Evolutionary conservation across 2,329 filamentous ascomycete species (phyloP).

Genomic region (Botrytis byssoidea): DNA sequence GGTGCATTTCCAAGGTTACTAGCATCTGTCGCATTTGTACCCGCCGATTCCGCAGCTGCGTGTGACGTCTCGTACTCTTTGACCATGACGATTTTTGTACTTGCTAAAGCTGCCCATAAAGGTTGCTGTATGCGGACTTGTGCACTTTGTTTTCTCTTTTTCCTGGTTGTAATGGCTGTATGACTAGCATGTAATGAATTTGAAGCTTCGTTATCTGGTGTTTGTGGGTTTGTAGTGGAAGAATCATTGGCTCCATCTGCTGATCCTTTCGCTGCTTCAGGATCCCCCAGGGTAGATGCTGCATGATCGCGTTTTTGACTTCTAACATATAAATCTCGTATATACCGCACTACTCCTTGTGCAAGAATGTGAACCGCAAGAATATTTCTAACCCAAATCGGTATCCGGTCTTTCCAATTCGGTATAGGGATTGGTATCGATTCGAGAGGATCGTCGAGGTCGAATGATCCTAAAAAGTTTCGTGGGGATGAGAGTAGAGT

Average conservation of each 20-base stretch:
- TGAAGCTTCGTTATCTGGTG: conserved; percentile 32
- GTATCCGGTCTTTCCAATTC: conserved; percentile 51
- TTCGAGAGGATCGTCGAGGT: conserved; percentile 50
- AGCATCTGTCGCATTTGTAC: conserved; percentile 72
- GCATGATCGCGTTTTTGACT: conserved; percentile 56
- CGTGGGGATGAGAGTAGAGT: conserved; percentile 33
- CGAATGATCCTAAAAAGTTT: conserved; percentile 32
- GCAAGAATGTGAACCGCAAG: conserved; percentile 73
- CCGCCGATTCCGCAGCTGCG: conserved; percentile 68
- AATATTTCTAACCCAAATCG: conserved; percentile 66
- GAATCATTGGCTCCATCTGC: conserved; percentile 52
- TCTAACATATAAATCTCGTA: conserved; percentile 66
- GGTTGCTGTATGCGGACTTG: conserved; percentile 89
- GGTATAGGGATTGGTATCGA: conserved; percentile 47
- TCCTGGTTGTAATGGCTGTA: conserved; percentile 63
- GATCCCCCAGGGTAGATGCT: conserved; percentile 51
- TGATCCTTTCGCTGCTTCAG: conserved; percentile 57
- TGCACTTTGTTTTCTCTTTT: conserved; percentile 85
- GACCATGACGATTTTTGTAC: conserved; percentile 93
- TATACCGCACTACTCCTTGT: conserved; percentile 68
- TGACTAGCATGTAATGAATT: conserved; percentile 28
- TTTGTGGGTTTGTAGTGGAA: conserved; percentile 35
- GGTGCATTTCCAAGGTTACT: conserved; percentile 75
- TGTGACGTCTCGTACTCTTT: conserved; percentile 86
- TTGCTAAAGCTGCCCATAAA: conserved; percentile 90